Conservation (phyloP, 768 basidiomycete genomes). For the Pleurotus cornucopiae region DNA sequence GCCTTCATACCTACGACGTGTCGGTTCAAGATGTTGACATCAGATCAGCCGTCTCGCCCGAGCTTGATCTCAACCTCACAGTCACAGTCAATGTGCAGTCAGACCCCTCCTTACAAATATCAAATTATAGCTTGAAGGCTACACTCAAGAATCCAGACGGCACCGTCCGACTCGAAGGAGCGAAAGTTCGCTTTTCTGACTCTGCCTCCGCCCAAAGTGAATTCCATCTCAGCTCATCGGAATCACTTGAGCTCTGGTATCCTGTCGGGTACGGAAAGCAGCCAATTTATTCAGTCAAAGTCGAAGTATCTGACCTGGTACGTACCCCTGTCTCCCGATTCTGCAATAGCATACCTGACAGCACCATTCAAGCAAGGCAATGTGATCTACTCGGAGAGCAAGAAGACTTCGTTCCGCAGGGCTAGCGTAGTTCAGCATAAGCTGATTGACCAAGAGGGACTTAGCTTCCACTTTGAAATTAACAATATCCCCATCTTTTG, state of each 20-base stretch:
- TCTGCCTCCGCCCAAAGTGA: slow-evolving; percentile 31
- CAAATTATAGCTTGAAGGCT: slow-evolving; percentile 33
- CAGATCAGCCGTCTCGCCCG: slow-evolving; percentile 43
- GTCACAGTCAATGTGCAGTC: slow-evolving; percentile 21
- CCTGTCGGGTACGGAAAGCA: slow-evolving; percentile 82
- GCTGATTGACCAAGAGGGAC: slow-evolving; percentile 69
- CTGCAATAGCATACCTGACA: neutral
- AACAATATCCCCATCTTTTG: slow-evolving; percentile 87
- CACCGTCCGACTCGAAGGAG: slow-evolving; percentile 34
- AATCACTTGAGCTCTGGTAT: slow-evolving; percentile 73
- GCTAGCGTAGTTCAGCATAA: slow-evolving; percentile 77
- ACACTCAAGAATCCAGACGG: slow-evolving; percentile 47
- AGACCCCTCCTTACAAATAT: slow-evolving; percentile 21
- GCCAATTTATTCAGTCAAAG: slow-evolving; percentile 64
- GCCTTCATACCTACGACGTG: slow-evolving; percentile 61
- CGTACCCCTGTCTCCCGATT: slow-evolving; percentile 10
- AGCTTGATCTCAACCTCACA: too few species aligned
- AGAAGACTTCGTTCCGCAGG: slow-evolving; percentile 78
- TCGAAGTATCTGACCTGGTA: slow-evolving; percentile 54
- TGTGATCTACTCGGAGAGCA: slow-evolving; percentile 46
- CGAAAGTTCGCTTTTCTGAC: slow-evolving; percentile 25
- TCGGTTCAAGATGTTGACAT: slow-evolving; percentile 66
- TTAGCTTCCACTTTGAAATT: slow-evolving; percentile 86
- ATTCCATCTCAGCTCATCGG: slow-evolving; percentile 49
- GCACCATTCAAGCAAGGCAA: slow-evolving; percentile 35